phyloP scores from a whole-genome alignment of 805 yeast species.

The Ascoidea asiatica region DNA sequence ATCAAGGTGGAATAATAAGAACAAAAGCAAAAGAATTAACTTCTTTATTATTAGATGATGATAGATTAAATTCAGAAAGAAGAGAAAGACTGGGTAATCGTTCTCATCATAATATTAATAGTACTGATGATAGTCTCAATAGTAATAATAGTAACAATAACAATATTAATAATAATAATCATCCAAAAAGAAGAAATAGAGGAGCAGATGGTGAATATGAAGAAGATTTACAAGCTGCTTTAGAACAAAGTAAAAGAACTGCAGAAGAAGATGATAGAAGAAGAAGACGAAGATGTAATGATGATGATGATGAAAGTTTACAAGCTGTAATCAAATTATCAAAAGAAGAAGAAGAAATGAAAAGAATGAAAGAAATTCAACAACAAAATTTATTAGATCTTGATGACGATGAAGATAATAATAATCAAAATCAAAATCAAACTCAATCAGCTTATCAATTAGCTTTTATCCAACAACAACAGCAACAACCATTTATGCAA shows the following conservation, averaged over 20 bases:
- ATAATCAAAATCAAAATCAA: slow-evolving; percentile 13
- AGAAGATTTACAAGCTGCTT: slow-evolving; percentile 64
- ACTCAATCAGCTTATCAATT: slow-evolving; percentile 10
- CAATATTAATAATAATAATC: slow-evolving; percentile 10
- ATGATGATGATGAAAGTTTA: slow-evolving; percentile 45
- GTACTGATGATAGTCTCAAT: not conserved
- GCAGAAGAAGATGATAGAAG: slow-evolving; percentile 73
- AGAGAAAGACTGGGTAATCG: slow-evolving; percentile 19
- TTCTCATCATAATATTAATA: not conserved
- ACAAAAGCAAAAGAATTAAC: slow-evolving; percentile 86
- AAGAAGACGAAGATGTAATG: slow-evolving; percentile 23
- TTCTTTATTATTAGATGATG: slow-evolving; percentile 67
- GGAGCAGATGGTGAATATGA: slow-evolving; percentile 35
- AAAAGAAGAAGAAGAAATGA: slow-evolving; percentile 63
- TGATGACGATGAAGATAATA: slow-evolving; percentile 23
- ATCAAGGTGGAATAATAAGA: slow-evolving; percentile 80
- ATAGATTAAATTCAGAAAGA: slow-evolving; percentile 62
- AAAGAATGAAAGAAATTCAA: slow-evolving; percentile 31
- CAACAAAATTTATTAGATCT: slow-evolving; percentile 39
- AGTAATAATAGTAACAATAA: slow-evolving; percentile 3
- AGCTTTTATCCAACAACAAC: slow-evolving; percentile 16
- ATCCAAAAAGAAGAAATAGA: slow-evolving; percentile 24
- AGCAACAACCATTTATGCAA: slow-evolving; percentile 26
- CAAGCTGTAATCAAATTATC: slow-evolving; percentile 58
- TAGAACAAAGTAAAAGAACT: slow-evolving; percentile 66